Base-by-base conservation (phyloP, 306 rosid genomes). In the Fagus sylvatica region DNA sequence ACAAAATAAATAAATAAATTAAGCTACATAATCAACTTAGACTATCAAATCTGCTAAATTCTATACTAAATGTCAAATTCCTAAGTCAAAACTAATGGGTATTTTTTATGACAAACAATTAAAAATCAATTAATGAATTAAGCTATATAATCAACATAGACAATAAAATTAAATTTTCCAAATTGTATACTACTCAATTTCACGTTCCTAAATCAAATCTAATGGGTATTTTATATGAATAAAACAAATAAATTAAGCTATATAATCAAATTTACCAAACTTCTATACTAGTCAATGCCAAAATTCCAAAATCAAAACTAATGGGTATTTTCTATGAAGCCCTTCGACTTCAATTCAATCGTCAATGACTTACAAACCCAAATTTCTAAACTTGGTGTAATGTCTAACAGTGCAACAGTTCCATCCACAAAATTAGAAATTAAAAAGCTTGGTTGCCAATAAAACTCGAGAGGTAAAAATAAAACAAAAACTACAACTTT, bases 11-110 rank as follows among this genome's bases (percentile, higher is more conserved):
- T 57, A 75, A 65, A 78, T 32, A 30, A 6, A 76, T 41, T 42
- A 71, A 82, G 17, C 48, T 13, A 68, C 30, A 80, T 28, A 86
- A 78, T 17, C 28, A 16, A 15, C 40, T 51, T 5, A 56, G 7
- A 41, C 17, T 53, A 36, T 39, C 16, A 66, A 65, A n/a, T 66
- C n/a, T 8, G 12, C 33, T 8, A 37, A 39, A 66, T 37, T 3
- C 13, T 7, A 11, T n/a, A 37, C 49, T 16, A 28, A n/a, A 17
- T 13, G 17, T 60, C 16, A 3, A 39, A 66, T 37, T 66, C 28
- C 48, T 39, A 39, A 39, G 1, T 66, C 7, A 66, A 7, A 64
- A 39, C 48, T 0, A 66, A 17, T 1, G 28, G n/a, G 32, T 66
- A n/a, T 17, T 39, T 46, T 46, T 8, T 10, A 46, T 46, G 51